Evolutionary conservation across 2,329 filamentous ascomycete genomes (phyloP).

Genomic region (Thielaviopsis populi): DNA sequence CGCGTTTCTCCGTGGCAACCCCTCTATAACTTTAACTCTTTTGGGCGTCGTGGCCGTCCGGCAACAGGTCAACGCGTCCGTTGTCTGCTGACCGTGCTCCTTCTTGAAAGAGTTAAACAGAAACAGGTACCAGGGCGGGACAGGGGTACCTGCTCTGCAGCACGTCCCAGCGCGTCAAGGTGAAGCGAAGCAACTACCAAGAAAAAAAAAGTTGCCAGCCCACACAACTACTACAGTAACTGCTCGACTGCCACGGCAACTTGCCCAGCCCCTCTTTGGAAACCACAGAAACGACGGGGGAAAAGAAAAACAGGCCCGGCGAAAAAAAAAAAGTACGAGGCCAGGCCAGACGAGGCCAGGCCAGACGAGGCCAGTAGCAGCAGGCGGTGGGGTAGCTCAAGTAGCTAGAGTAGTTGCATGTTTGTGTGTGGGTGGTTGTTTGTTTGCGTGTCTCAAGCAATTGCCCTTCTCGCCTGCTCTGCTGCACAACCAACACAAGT

Average conservation of each 20-base stretch:
- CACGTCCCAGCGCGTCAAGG: neutral
- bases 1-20: neutral
- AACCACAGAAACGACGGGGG: neutral
- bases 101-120: slow-evolving; percentile 3
- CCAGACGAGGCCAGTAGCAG: too few relatives aligned
- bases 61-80: neutral
- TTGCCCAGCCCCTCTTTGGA: neutral
- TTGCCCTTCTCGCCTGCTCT: too few relatives aligned
- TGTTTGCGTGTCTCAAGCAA: too few relatives aligned
- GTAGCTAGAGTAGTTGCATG: too few relatives aligned
- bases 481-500: too few relatives aligned
- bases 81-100: neutral
- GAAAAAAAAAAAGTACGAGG: neutral
- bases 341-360: too few relatives aligned
- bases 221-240: neutral
- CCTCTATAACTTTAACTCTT: slow-evolving; percentile 3
- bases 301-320: neutral
- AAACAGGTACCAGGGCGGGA: neutral
- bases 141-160: neutral
- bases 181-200: neutral
- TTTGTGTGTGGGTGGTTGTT: too few relatives aligned
- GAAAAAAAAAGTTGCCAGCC: neutral
- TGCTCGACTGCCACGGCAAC: neutral
- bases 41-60: neutral
- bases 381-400: neutral